Conservation (phyloP, 371 early-diverging fungal species). For the Mucor indicus region DNA sequence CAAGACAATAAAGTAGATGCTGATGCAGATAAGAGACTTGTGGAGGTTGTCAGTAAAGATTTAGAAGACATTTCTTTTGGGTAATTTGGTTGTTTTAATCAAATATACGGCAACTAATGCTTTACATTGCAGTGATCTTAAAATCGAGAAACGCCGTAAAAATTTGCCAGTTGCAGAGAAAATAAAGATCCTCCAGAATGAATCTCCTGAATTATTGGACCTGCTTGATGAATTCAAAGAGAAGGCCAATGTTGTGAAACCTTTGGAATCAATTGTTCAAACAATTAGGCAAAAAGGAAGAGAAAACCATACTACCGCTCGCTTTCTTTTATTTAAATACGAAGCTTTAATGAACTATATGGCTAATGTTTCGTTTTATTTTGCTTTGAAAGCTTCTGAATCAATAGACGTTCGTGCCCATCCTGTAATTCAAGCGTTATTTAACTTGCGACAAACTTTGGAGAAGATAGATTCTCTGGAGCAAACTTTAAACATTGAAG, state of each 20-base stretch:
- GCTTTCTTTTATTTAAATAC: conserved; percentile 54
- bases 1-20: conserved; percentile 21
- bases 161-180: conserved; percentile 68
- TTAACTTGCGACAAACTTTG: conserved; percentile 68
- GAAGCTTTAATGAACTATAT: conserved; percentile 68
- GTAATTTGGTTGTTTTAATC: conserved; percentile 15
- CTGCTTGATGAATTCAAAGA: conserved; percentile 74
- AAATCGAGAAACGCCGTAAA: conserved; percentile 41
- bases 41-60: conserved; percentile 58
- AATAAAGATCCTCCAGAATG: conserved; percentile 68
- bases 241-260: conserved; percentile 40
- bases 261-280: conserved; percentile 30
- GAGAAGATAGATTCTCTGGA: conserved; percentile 69
- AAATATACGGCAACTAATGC: background rate
- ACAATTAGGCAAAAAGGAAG: too few relatives aligned
- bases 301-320: conserved; percentile 15
- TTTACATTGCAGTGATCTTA: conserved; percentile 13
- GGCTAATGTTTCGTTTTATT: conserved; percentile 87
- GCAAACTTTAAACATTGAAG: conserved; percentile 44
- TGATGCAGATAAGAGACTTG: conserved; percentile 35
- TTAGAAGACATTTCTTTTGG: conserved; percentile 53
- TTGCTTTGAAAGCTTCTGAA: conserved; percentile 67
- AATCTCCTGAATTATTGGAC: conserved; percentile 82
- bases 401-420: conserved; percentile 64
- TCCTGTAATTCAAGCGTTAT: conserved; percentile 80